Conservation (phyloP, 1,284 basidiomycete species). For the Anthracocystis setariae region DNA sequence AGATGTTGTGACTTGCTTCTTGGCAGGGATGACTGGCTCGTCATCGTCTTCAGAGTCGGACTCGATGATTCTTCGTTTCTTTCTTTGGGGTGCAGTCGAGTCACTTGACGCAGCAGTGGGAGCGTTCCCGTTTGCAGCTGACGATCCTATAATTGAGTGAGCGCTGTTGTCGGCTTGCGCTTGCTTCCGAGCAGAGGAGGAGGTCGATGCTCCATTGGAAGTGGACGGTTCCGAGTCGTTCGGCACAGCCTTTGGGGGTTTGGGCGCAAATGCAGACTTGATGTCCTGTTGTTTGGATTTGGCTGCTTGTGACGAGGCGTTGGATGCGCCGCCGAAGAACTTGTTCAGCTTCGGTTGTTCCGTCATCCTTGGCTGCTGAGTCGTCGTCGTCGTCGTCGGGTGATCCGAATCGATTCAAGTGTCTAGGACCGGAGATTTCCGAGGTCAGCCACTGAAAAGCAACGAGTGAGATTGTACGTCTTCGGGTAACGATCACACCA, state of each 20-base stretch:
- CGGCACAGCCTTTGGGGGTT: slow-evolving; percentile 5
- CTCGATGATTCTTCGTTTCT: slow-evolving; percentile 67
- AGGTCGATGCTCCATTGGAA: background rate
- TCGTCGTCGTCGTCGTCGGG: background rate
- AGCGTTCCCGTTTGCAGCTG: slow-evolving; percentile 7
- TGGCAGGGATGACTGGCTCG: slow-evolving; percentile 26
- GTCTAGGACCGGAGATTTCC: background rate
- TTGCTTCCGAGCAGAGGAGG: background rate
- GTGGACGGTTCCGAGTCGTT: background rate
- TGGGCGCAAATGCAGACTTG: slow-evolving; percentile 62
- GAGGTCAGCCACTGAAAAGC: too few relatives aligned
- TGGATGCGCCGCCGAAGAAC: slow-evolving; percentile 35
- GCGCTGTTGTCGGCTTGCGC: background rate
- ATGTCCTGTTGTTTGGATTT: slow-evolving; percentile 37
- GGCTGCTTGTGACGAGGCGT: slow-evolving; percentile 11
- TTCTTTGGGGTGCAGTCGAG: slow-evolving; percentile 15
- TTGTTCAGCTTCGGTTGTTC: slow-evolving; percentile 44
- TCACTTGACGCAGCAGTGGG: background rate
- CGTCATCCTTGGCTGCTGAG: slow-evolving; percentile 16
- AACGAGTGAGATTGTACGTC: too few relatives aligned
- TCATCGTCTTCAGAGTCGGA: slow-evolving; percentile 63
- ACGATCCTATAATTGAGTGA: slow-evolving; percentile 9
- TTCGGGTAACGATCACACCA: too few relatives aligned
- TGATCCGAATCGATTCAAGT: background rate
- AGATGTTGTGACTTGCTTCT: slow-evolving; percentile 5